These are phyloP conservation scores for Hyaloperonospora arabidopsidis DNA, from an alignment of 352 stramenopile genomes.

Conservation along the genomic window DNA sequence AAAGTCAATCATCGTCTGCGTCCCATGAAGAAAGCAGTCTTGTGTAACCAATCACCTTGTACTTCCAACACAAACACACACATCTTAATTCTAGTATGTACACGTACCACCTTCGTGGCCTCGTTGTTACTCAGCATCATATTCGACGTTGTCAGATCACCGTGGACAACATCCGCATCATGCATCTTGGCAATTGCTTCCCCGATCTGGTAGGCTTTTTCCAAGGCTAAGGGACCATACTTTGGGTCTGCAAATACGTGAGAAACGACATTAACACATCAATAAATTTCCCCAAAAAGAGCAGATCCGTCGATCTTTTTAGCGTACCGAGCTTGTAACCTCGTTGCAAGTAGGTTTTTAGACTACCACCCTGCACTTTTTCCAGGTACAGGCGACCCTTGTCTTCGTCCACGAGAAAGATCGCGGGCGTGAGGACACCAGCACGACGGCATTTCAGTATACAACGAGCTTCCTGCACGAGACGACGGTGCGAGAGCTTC, in stretches of 20 bases:
- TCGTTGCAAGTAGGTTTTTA: constrained; percentile 64
- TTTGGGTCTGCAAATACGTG: constrained; percentile 27
- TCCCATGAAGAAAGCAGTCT: background rate
- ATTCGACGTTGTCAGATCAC: constrained; percentile 92
- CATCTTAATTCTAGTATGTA: background rate
- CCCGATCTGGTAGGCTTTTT: constrained; percentile 80
- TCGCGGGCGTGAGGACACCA: constrained; percentile 59
- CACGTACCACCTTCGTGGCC: constrained; percentile 53
- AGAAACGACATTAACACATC: background rate
- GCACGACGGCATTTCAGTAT: constrained; percentile 75
- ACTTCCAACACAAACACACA: background rate
- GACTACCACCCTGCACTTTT: constrained; percentile 57
- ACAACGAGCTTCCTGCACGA: constrained; percentile 76
- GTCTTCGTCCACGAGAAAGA: constrained; percentile 78
- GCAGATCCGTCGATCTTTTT: no score
- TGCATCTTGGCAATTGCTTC: constrained; percentile 88
- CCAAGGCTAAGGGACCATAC: constrained; percentile 45
- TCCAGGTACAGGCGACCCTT: constrained; percentile 60
- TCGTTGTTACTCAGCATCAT: constrained; percentile 81
- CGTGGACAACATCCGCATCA: constrained; percentile 88
- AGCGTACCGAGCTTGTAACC: constrained; percentile 45
- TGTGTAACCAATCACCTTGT: background rate
- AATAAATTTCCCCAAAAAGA: no score
- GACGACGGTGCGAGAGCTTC: constrained; percentile 69
- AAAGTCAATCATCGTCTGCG: constrained; percentile 81